These are phyloP conservation scores for Botrytis medusae DNA, from an alignment of 2,329 filamentous ascomycete genomes.

Conservation along the genomic window DNA sequence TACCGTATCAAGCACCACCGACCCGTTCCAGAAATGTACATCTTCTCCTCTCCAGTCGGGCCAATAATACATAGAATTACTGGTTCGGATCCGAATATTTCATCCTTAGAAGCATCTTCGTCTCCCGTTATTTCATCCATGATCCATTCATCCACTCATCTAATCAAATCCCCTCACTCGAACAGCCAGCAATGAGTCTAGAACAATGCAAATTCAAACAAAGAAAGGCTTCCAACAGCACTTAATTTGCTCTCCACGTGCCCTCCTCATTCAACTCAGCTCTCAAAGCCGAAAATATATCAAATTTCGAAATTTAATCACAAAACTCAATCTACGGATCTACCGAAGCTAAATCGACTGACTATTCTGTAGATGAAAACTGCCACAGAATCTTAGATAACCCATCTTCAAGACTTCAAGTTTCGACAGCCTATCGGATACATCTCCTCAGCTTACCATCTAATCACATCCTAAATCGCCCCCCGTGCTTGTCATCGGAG, in stretches of 20 bases:
- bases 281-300: neutral
- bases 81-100: neutral
- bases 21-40: neutral
- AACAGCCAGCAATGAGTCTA: neutral
- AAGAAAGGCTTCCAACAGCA: neutral
- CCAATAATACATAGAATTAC: neutral
- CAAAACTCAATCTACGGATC: neutral
- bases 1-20: neutral
- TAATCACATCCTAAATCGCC: neutral
- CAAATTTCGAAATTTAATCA: neutral
- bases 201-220: neutral
- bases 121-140: neutral
- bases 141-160: neutral
- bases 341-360: neutral
- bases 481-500: neutral
- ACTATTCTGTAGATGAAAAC: neutral
- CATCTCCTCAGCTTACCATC: neutral
- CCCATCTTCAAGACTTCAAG: neutral
- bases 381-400: neutral
- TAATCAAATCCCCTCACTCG: neutral
- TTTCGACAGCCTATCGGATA: neutral
- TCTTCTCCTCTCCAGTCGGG: neutral
- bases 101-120: neutral
- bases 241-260: neutral
- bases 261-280: neutral